Evolutionary conservation across 2,329 filamentous ascomycete species (phyloP), one percentile per base, ranked within the genome.

Genomic region (Alternaria consortialis): DNA sequence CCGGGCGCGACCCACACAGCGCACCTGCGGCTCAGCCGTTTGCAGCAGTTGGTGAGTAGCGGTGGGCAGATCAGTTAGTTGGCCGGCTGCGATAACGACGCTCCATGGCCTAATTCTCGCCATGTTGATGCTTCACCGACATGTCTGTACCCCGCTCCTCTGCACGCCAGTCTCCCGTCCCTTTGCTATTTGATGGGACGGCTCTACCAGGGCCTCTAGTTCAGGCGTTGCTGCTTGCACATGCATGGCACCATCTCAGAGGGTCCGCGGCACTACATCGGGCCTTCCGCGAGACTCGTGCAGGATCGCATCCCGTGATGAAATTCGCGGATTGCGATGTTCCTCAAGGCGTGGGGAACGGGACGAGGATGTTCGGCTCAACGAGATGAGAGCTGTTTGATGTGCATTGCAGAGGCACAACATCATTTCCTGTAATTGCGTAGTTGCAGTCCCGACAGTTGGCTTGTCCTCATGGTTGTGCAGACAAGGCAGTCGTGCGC

Each of bases 1-100:
- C 60, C 48, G 39, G 42, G 55, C 53, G 59, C 64, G 50, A 48
- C 60, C 68, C 65, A 60, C 60, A 53, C 47, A 46, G 62, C 63
- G 56, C 62, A 58, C 47, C 67, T 68, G 74, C 74, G 70, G 73
- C 74, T 72, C 68, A 70, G 68, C 63, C 44, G 73, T 71, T 69
- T 72, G 70, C 66, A 71, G 70, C 64, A 70, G 66, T 62, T 63
- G 62, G 59, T 59, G 66, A 70, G 64, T 52, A 59, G 68, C 64
- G 65, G 69, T 73, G 68, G 67, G 48, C 59, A 65, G 65, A 64
- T 68, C 20, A 23, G 57, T 57, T 40, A 53, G 62, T 61, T 54
- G 63, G 54, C 53, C 44, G 67, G 68, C 67, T 68, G 57, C 67
- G 71, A 73, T 72, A 72, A 72, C 65, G 54, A 61, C 56, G 60